These are phyloP conservation scores for Gloeophyllum trabeum DNA, from an alignment of 768 basidiomycete species.

Conservation along the genomic window DNA sequence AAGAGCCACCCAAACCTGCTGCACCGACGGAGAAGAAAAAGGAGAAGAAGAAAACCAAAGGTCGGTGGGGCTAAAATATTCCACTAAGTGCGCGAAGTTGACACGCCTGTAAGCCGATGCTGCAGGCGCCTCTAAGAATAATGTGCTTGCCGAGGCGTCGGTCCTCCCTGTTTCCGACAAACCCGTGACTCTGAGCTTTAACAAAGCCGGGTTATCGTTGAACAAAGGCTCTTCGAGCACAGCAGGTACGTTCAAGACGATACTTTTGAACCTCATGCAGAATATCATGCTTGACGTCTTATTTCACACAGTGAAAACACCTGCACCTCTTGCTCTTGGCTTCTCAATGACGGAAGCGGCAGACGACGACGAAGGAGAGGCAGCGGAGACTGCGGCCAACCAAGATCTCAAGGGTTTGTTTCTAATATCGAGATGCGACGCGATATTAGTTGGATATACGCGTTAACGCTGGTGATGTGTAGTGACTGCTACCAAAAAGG, in stretches of 20 bases:
- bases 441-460: conserved; percentile 12
- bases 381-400: conserved; percentile 12
- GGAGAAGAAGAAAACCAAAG: conserved; percentile 44
- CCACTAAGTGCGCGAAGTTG: neutral
- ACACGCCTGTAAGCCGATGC: no score
- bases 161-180: conserved; percentile 66
- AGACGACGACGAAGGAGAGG: conserved; percentile 26
- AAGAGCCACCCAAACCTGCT: conserved; percentile 33
- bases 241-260: no score
- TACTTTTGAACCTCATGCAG: no score
- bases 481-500: conserved; percentile 50
- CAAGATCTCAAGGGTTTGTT: conserved; percentile 40
- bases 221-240: no score
- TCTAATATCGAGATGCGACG: conserved; percentile 14
- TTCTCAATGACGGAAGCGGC: conserved; percentile 53
- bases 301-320: conserved; percentile 11
- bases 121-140: no score
- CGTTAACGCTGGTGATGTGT: conserved; percentile 21
- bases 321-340: conserved; percentile 38
- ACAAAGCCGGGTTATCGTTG: conserved; percentile 25
- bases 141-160: conserved; percentile 43
- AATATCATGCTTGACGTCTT: neutral
- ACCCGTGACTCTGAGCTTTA: conserved; percentile 71
- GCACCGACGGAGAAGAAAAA: conserved; percentile 51
- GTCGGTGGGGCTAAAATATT: conserved; percentile 16